phyloP scores from a whole-genome alignment of 352 stramenopile genomes.

The Globisporangium acanthophoron region DNA sequence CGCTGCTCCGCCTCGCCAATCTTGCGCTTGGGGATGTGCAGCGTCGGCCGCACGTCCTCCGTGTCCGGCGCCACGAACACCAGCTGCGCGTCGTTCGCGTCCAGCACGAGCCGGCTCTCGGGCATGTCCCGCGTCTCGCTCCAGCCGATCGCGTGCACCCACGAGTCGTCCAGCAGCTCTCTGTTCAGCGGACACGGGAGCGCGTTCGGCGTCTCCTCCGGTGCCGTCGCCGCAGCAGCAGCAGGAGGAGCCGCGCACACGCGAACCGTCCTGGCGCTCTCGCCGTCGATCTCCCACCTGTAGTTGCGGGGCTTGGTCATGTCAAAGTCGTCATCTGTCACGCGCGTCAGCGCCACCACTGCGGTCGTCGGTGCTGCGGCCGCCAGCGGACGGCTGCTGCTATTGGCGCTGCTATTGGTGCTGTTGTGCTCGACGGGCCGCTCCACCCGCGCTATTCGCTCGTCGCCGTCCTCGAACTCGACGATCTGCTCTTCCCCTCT shows the following conservation, averaged over 20 bases:
- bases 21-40: conserved; percentile 79
- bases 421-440: background rate
- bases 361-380: background rate
- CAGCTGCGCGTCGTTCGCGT: conserved; percentile 1
- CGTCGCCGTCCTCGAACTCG: conserved; percentile 4
- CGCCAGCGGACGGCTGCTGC: background rate
- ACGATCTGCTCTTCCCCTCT: conserved; percentile 1
- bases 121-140: conserved; percentile 1
- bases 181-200: conserved; percentile 21
- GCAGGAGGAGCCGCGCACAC: background rate
- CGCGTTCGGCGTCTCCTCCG: background rate
- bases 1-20: conserved; percentile 72
- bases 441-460: background rate
- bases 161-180: background rate
- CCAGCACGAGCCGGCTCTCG: background rate
- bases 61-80: background rate
- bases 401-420: background rate
- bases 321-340: conserved; percentile 35
- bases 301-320: conserved; percentile 73
- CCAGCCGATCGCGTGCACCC: conserved; percentile 1
- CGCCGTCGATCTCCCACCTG: conserved; percentile 57
- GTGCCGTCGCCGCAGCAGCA: background rate
- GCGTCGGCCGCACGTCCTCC: conserved; percentile 69
- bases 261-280: background rate
- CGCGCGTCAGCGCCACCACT: background rate